Evolutionary conservation across 768 basidiomycete species (phyloP).

Genomic region (Suillus ampliporus): DNA sequence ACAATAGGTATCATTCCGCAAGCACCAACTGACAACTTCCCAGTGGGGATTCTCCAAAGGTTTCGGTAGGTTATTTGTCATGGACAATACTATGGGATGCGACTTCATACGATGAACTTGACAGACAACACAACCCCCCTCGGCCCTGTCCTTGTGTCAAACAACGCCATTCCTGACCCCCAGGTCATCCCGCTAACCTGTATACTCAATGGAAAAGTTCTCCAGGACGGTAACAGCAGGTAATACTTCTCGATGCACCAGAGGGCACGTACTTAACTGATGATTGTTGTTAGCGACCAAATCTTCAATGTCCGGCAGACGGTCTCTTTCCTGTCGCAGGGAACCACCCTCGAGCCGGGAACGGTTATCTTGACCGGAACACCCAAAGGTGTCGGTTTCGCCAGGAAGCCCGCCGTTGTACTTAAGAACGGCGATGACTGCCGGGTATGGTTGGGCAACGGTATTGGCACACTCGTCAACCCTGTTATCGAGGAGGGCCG

Average conservation of each 20-base stretch:
- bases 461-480: slow-evolving; percentile 82
- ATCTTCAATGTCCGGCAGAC: slow-evolving; percentile 83
- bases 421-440: slow-evolving; percentile 79
- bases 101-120: not conserved
- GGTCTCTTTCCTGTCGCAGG: slow-evolving; percentile 81
- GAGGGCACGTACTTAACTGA: not conserved
- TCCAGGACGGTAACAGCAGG: slow-evolving; percentile 85
- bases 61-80: slow-evolving; percentile 58
- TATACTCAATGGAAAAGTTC: slow-evolving; percentile 64
- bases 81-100: not conserved
- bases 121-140: slow-evolving; percentile 59
- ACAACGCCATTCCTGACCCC: slow-evolving; percentile 65
- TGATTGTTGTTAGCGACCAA: slow-evolving; percentile 59
- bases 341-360: slow-evolving; percentile 82
- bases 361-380: slow-evolving; percentile 85
- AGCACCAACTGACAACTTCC: slow-evolving; percentile 77
- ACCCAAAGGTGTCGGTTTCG: slow-evolving; percentile 83
- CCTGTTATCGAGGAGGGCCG: slow-evolving; percentile 72
- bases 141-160: slow-evolving; percentile 82
- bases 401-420: slow-evolving; percentile 69
- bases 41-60: slow-evolving; percentile 92
- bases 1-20: slow-evolving; percentile 76
- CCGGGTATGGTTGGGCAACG: slow-evolving; percentile 68
- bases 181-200: slow-evolving; percentile 67
- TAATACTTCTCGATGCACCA: slow-evolving; percentile 29